These are phyloP conservation scores for Suillus decipiens DNA, from an alignment of 768 basidiomycete species.

Conservation along the genomic window DNA sequence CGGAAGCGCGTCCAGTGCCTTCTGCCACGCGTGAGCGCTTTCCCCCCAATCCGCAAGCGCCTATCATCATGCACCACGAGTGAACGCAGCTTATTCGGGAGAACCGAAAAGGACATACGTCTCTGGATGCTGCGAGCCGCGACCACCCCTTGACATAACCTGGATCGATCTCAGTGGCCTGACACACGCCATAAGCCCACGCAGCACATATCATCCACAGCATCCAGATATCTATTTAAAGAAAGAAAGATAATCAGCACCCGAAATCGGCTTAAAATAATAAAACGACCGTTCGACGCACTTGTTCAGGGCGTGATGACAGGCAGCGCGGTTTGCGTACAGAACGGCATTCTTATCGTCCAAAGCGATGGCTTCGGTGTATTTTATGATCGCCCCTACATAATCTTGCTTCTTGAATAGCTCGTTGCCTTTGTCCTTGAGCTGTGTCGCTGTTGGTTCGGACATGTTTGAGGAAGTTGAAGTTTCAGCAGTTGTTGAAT, in stretches of 20 bases:
- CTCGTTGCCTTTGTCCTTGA: constrained; percentile 47
- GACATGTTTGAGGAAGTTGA: constrained; percentile 5
- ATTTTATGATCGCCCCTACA: constrained; percentile 39
- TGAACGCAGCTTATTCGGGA: background rate
- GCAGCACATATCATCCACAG: constrained; percentile 1
- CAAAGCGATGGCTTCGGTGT: constrained; percentile 42
- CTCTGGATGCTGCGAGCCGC: constrained; percentile 37
- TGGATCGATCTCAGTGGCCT: constrained; percentile 43
- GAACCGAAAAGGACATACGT: constrained; percentile 19
- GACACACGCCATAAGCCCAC: background rate
- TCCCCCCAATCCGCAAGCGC: constrained; percentile 11
- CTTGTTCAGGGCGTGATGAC: constrained; percentile 38
- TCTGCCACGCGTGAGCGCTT: constrained; percentile 22
- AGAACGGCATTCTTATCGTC: constrained; percentile 42
- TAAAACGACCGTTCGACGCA: too few species aligned
- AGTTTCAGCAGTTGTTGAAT: background rate
- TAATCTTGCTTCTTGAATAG: constrained; percentile 37
- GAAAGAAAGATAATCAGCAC: background rate
- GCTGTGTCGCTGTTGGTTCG: constrained; percentile 9
- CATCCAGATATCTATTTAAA: constrained; percentile 11
- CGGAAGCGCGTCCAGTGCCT: constrained; percentile 34
- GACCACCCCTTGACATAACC: constrained; percentile 45
- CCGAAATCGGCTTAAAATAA: background rate
- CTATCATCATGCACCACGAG: too few species aligned
- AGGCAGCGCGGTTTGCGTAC: constrained; percentile 49